Evolutionary conservation across 176 grass and related monocot species (phyloP).

Genomic region (Rhynchospora pubera): DNA sequence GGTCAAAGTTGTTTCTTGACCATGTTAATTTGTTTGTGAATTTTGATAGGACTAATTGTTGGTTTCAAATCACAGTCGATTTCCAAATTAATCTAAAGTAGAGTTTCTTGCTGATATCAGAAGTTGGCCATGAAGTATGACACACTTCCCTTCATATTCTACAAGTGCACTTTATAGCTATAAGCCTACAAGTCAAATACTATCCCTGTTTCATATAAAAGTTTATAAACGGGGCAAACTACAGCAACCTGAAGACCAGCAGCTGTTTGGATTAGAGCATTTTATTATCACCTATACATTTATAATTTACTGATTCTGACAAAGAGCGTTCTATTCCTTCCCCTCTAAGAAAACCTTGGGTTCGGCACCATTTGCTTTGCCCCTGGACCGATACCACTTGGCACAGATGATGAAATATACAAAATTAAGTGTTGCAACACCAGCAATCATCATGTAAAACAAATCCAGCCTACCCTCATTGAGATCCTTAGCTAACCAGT

Average conservation of each 20-base stretch:
- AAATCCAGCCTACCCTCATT: slow-evolving; percentile 43
- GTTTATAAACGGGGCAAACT: background rate
- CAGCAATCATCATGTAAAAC: slow-evolving; percentile 47
- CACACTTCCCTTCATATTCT: background rate
- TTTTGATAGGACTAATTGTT: too few relatives aligned
- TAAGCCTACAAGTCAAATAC: background rate
- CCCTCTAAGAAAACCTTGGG: background rate
- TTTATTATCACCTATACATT: background rate
- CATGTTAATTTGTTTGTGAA: too few relatives aligned
- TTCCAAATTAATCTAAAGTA: too few relatives aligned
- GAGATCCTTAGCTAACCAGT: slow-evolving; percentile 51
- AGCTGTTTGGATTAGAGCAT: background rate
- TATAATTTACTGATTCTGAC: slow-evolving; percentile 9
- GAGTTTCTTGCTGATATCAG: too few relatives aligned
- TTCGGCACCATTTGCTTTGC: background rate
- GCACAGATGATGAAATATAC: slow-evolving; percentile 48
- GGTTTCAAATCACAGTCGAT: too few relatives aligned
- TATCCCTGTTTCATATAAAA: background rate
- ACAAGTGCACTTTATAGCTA: background rate
- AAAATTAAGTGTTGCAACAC: slow-evolving; percentile 29
- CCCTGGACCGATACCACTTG: slow-evolving; percentile 61
- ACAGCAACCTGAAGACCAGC: background rate
- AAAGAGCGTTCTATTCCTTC: background rate
- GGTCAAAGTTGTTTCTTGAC: too few relatives aligned
- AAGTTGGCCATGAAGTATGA: background rate